Evolutionary conservation across 257 asterid genomes (phyloP), one percentile per base, ranked within the genome.

Genomic region (Cynanchum wilfordii): DNA sequence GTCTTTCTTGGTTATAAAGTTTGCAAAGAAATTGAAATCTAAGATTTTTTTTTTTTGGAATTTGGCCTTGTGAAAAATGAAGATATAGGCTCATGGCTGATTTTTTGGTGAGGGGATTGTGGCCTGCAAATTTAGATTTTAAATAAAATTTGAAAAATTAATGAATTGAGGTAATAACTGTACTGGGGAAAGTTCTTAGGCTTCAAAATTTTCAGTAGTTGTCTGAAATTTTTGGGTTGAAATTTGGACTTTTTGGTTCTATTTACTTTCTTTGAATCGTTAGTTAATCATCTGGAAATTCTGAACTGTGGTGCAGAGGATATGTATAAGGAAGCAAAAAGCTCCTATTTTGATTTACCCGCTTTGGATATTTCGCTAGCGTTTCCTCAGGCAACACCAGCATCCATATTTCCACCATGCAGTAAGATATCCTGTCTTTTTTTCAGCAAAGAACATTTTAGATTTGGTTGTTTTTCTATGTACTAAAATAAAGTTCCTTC

Each of bases 341-440:
- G 89, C 82, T 71, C 85, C 73, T 87, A 90, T 76, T 88, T 88
- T 79, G 82, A 83, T 83, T 76, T 83, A 86, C 98, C 99, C 36
- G 77, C 97, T 10, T 71, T 95, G 76, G 98, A 95, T 82, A 86
- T 92, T 81, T 85, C 96, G 30, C 52, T 85, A 50, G 96, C 99
- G 40, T 95, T 95, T 82, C 97, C 98, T 11, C 98, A 95, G 78
- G 99, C 99, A 75, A 92, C 98, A 78, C 96, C 99, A 70, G 97
- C 97, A 68, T 87, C 98, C 10, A 19, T 81, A 55, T 95, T 95
- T 54, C 99, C 99, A 16, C 91, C 96, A 24, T 84, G 87, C 76
- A 87, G 96, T 92, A 84, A 79, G 84, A 74, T 73, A 71, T 17
- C 9, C 55, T 27, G 12, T 40, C 62, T 69, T 49, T 40, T 33